A percentile compares a stretch with the other conserved stretches of the same genome.
Conservation (phyloP, 129 eudicot genomes). For the Helichrysum umbraculigerum region DNA sequence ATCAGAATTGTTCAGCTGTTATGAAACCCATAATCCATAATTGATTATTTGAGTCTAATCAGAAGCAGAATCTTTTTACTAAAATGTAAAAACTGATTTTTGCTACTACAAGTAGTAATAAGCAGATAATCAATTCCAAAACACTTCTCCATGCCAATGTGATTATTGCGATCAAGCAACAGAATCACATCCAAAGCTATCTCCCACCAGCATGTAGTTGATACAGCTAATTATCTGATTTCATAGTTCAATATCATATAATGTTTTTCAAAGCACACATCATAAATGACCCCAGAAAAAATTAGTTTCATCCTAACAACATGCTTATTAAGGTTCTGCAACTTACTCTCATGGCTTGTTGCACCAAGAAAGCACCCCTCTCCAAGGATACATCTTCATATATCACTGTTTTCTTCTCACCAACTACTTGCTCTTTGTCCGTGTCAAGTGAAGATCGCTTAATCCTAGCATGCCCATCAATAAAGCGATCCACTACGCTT, state of each 20-base stretch:
- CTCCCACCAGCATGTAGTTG: neutral
- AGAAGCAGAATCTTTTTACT: too few species aligned
- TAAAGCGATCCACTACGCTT: constrained; percentile 84
- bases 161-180: constrained; percentile 4
- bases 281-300: neutral
- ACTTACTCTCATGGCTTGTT: constrained; percentile 97
- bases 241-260: neutral
- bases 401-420: constrained; percentile 67
- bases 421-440: constrained; percentile 54
- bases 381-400: constrained; percentile 95
- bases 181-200: constrained; percentile 14
- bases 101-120: too few species aligned
- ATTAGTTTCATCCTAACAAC: constrained; percentile 8
- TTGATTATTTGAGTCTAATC: too few species aligned
- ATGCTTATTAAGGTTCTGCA: constrained; percentile 16
- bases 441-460: constrained; percentile 63
- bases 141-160: neutral
- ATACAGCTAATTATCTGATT: neutral
- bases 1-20: too few species aligned
- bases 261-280: neutral
- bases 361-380: constrained; percentile 91
- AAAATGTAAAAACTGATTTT: too few species aligned
- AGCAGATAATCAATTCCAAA: too few species aligned
- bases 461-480: constrained; percentile 95
- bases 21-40: too few species aligned